A percentile compares a stretch with the other conserved stretches of the same genome.
Conservation (phyloP, 2,329 filamentous ascomycete genomes). For the Aspergillus ochraceoroseus region DNA sequence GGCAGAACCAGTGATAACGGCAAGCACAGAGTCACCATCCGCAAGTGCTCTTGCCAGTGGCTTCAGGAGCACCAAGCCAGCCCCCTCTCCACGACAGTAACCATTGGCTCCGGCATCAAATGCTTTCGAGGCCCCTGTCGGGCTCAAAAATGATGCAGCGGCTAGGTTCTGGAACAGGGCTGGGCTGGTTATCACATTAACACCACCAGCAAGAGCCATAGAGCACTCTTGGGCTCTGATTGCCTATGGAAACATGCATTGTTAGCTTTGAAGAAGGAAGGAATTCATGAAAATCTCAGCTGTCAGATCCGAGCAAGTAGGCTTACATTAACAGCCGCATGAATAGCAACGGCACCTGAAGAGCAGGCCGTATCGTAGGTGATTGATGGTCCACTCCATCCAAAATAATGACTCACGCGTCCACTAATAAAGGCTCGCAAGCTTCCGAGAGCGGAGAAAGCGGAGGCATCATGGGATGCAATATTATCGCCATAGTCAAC, state of each 20-base stretch:
- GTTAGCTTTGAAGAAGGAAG: too few species aligned
- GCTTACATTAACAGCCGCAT: slow-evolving; percentile 4
- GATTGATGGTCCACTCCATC: slow-evolving; percentile 35
- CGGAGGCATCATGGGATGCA: slow-evolving; percentile 31
- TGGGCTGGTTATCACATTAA: slow-evolving; percentile 3
- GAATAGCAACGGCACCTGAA: slow-evolving; percentile 8
- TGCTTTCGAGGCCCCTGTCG: slow-evolving; percentile 4
- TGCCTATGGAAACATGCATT: neutral
- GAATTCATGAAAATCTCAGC: too few species aligned
- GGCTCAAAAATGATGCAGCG: slow-evolving; percentile 6
- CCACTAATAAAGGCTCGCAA: slow-evolving; percentile 19
- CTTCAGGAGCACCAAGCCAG: slow-evolving; percentile 22
- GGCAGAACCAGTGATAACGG: slow-evolving; percentile 20
- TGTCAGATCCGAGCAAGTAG: too few species aligned
- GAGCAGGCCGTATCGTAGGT: slow-evolving; percentile 25
- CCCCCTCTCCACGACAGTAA: slow-evolving; percentile 26
- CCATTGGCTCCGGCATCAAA: slow-evolving; percentile 22
- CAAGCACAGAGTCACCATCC: slow-evolving; percentile 21
- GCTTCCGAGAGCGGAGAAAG: slow-evolving; percentile 31
- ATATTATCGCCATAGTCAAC: slow-evolving; percentile 43
- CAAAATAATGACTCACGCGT: slow-evolving; percentile 42
- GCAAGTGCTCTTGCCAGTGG: slow-evolving; percentile 18
- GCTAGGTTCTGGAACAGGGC: slow-evolving; percentile 5
- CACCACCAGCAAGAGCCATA: slow-evolving; percentile 4
- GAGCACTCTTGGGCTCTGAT: slow-evolving; percentile 5